phyloP scores from a whole-genome alignment of 805 yeast genomes.

The Naumovozyma baii region DNA sequence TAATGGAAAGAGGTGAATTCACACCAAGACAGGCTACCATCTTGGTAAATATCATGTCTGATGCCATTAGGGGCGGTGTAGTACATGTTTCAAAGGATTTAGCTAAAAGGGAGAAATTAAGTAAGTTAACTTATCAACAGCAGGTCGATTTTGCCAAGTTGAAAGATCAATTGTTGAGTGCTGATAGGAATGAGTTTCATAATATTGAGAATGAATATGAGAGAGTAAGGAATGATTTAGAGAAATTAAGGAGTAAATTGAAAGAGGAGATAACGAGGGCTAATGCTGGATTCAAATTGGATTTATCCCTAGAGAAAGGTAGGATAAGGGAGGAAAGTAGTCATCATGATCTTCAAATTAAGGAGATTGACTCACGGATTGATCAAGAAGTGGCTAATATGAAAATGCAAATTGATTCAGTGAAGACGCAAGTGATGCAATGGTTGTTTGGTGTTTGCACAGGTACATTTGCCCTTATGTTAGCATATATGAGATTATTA shows the following conservation, averaged over 20 bases:
- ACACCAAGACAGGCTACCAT: conserved; percentile 67
- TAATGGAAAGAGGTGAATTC: conserved; percentile 59
- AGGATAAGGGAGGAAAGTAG: conserved; percentile 90
- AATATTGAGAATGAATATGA: conserved; percentile 81
- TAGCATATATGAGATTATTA: conserved; percentile 81
- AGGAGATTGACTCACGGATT: conserved; percentile 88
- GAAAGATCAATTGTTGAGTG: conserved; percentile 80
- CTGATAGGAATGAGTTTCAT: conserved; percentile 79
- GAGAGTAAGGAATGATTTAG: conserved; percentile 70
- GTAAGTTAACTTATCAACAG: conserved; percentile 85
- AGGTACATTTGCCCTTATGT: conserved; percentile 89
- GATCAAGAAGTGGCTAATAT: conserved; percentile 93
- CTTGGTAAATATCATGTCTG: conserved; percentile 61
- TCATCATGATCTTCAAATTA: conserved; percentile 83
- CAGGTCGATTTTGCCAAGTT: conserved; percentile 93
- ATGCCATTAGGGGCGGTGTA: conserved; percentile 74
- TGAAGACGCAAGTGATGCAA: conserved; percentile 93
- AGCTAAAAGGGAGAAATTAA: conserved; percentile 76
- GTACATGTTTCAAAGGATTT: conserved; percentile 62
- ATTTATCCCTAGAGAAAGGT: conserved; percentile 88
- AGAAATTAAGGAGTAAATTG: conserved; percentile 72
- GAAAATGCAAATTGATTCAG: conserved; percentile 90
- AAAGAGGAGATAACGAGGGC: conserved; percentile 79
- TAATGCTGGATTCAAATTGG: conserved; percentile 82
- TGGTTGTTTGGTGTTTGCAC: conserved; percentile 98